phyloP scores from a whole-genome alignment of 2,329 filamentous ascomycete genomes.

The Ophiostoma tasmaniense region DNA sequence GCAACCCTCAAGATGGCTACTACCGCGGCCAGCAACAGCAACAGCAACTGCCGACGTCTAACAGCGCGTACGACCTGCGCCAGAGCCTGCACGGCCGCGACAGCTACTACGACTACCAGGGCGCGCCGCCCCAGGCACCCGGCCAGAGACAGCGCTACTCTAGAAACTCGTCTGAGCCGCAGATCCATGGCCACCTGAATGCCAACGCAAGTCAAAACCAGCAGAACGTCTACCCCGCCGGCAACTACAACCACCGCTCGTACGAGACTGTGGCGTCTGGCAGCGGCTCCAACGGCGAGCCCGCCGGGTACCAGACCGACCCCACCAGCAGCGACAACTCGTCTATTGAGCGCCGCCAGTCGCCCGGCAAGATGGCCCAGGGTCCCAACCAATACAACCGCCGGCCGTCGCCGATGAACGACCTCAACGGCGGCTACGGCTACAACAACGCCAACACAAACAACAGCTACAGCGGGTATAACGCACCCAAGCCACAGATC shows the following conservation, averaged over 20 bases:
- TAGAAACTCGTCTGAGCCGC: conserved; percentile 35
- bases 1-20: conserved; percentile 45
- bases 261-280: conserved; percentile 81
- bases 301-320: conserved; percentile 73
- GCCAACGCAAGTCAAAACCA: conserved; percentile 32
- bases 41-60: conserved; percentile 26
- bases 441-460: conserved; percentile 19
- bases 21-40: conserved; percentile 36
- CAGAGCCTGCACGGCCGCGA: conserved; percentile 30
- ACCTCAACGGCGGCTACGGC: background rate
- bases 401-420: conserved; percentile 9
- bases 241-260: conserved; percentile 57
- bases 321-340: conserved; percentile 85
- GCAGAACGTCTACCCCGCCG: conserved; percentile 4
- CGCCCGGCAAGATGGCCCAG: conserved; percentile 23
- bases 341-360: conserved; percentile 60
- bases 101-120: conserved; percentile 37
- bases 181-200: conserved; percentile 31
- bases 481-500: conserved; percentile 7
- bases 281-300: conserved; percentile 64
- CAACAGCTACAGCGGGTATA: conserved; percentile 9
- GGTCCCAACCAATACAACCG: background rate
- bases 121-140: conserved; percentile 18
- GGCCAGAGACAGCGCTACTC: conserved; percentile 28
- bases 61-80: conserved; percentile 34